A percentile compares a stretch with the other conserved stretches of the same genome.
phyloP scores from a whole-genome alignment of 2,329 filamentous ascomycete species.

The Mollisiaceae sp. region DNA sequence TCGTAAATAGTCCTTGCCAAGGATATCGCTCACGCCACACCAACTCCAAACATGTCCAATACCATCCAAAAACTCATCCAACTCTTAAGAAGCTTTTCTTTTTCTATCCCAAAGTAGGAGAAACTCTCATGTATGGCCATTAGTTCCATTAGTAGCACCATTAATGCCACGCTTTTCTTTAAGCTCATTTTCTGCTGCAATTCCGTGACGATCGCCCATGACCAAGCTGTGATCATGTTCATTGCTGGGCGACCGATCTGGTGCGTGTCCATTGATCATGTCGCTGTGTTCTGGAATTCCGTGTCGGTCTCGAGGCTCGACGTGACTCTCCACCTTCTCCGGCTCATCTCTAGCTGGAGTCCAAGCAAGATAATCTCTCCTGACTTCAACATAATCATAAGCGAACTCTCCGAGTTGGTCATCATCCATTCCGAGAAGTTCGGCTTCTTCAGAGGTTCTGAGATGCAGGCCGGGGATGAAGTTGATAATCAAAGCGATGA shows the following conservation, averaged over 20 bases:
- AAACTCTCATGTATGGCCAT: neutral
- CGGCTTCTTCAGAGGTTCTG: constrained; percentile 79
- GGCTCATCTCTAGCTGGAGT: constrained; percentile 75
- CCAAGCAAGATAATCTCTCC: constrained; percentile 87
- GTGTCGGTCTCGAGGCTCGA: constrained; percentile 68
- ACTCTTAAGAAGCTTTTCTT: neutral
- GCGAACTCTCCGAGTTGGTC: constrained; percentile 90
- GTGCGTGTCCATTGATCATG: constrained; percentile 64
- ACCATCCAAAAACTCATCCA: neutral
- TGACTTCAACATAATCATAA: constrained; percentile 89
- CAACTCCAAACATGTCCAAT: constrained; percentile 5
- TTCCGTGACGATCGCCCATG: constrained; percentile 56
- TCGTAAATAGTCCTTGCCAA: constrained; percentile 3
- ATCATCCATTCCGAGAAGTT: constrained; percentile 87
- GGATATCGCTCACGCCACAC: constrained; percentile 5
- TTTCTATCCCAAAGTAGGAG: constrained; percentile 1
- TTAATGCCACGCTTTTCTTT: constrained; percentile 33
- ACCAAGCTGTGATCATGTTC: constrained; percentile 50
- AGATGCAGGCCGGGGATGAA: constrained; percentile 78
- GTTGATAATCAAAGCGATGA: constrained; percentile 78
- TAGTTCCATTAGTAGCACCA: neutral
- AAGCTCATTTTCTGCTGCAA: constrained; percentile 51
- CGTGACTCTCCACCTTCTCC: constrained; percentile 55
- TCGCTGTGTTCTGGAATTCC: constrained; percentile 74
- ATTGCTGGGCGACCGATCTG: constrained; percentile 40